Conservation (phyloP, 2,329 filamentous ascomycete species). For the Neophaeococcomyces aloes region DNA sequence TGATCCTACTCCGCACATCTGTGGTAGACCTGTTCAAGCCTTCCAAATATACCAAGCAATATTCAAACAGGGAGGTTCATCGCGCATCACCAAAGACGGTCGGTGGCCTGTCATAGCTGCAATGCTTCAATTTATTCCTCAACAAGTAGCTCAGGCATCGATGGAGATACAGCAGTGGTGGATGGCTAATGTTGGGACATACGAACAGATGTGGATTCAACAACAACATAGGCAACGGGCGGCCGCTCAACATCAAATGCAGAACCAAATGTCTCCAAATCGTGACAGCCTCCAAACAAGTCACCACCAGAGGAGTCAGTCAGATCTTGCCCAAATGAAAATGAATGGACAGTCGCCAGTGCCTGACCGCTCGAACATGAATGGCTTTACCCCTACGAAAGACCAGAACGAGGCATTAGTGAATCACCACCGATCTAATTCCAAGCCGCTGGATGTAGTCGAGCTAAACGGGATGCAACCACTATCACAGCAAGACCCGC, state of each 20-base stretch:
- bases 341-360: slow-evolving; percentile 22
- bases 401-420: slow-evolving; percentile 27
- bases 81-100: slow-evolving; percentile 57
- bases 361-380: slow-evolving; percentile 18
- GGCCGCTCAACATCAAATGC: slow-evolving; percentile 33
- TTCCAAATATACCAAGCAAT: slow-evolving; percentile 69
- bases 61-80: slow-evolving; percentile 66
- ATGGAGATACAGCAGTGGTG: slow-evolving; percentile 63
- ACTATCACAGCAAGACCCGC: slow-evolving; percentile 12
- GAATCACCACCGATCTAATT: slow-evolving; percentile 23
- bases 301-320: slow-evolving; percentile 17
- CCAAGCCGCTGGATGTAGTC: slow-evolving; percentile 22
- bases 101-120: slow-evolving; percentile 64
- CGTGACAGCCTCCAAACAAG: slow-evolving; percentile 26
- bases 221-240: slow-evolving; percentile 35
- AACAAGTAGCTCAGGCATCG: slow-evolving; percentile 55
- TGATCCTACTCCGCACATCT: slow-evolving; percentile 62
- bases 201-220: slow-evolving; percentile 50
- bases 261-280: slow-evolving; percentile 28
- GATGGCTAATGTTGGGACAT: slow-evolving; percentile 61
- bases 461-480: slow-evolving; percentile 20
- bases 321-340: slow-evolving; percentile 20
- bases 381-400: slow-evolving; percentile 28
- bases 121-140: slow-evolving; percentile 46
- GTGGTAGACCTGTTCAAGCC: slow-evolving; percentile 62